Conservation (phyloP, 2,329 filamentous ascomycete species). For the Sporothrix variecibatus region DNA sequence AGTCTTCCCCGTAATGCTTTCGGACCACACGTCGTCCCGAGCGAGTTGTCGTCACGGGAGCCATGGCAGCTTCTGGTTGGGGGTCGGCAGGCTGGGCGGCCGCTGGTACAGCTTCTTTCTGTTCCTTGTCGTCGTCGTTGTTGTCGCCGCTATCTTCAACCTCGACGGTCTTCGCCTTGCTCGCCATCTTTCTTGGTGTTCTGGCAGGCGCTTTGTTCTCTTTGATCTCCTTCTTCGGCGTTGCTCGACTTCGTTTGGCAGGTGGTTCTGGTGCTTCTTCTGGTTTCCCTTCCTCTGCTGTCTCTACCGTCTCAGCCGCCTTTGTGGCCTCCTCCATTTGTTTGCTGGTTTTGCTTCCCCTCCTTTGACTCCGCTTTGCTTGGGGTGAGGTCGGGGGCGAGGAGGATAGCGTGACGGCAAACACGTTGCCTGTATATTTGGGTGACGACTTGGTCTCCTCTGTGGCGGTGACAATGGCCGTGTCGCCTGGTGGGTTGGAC, state of each 20-base stretch:
- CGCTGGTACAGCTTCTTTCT: not conserved
- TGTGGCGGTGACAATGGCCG: not conserved
- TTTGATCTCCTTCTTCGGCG: not conserved
- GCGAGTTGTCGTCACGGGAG: constrained; percentile 12
- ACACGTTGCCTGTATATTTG: not conserved
- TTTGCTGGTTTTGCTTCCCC: not conserved
- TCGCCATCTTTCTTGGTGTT: not conserved
- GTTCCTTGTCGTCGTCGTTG: not conserved
- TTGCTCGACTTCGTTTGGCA: not conserved
- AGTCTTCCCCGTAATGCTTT: constrained; percentile 10
- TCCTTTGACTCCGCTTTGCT: not conserved
- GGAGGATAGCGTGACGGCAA: not conserved
- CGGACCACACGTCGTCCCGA: constrained; percentile 13
- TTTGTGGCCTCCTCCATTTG: not conserved
- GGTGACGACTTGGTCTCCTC: not conserved
- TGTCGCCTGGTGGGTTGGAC: not conserved
- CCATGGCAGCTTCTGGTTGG: not conserved
- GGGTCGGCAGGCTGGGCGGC: not conserved
- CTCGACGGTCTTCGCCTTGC: not conserved
- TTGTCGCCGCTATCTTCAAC: not conserved
- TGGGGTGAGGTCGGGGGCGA: not conserved
- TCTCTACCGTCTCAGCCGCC: not conserved
- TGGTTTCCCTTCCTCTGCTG: not conserved
- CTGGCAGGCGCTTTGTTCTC: not conserved
- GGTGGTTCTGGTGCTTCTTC: not conserved